Percentiles rank a stretch among this genome's conserved stretches.
Evolutionary conservation across 805 yeast species (phyloP).

Genomic region (Kodamaea lidongshanica): DNA sequence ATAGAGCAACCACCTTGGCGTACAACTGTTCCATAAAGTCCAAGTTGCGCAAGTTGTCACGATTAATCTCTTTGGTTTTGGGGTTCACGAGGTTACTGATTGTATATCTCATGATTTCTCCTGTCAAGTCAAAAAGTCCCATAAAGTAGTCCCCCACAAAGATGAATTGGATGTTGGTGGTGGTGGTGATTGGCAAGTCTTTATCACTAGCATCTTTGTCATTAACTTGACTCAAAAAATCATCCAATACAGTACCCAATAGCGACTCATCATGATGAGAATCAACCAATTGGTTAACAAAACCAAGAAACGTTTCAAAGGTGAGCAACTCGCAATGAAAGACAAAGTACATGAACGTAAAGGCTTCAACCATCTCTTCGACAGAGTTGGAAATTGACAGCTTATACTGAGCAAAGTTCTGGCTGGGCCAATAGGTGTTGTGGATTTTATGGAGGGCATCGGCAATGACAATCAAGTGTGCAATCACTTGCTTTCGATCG

Average conservation of each 20-base stretch:
- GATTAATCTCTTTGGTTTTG: slow-evolving; percentile 9
- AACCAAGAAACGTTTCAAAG: slow-evolving; percentile 10
- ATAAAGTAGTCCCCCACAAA: slow-evolving; percentile 28
- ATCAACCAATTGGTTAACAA: slow-evolving; percentile 3
- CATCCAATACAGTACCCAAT: not conserved
- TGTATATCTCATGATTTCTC: slow-evolving; percentile 37
- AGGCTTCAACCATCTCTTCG: slow-evolving; percentile 24
- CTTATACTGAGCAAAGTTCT: slow-evolving; percentile 12
- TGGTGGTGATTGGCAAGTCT: not conserved
- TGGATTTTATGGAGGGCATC: slow-evolving; percentile 6
- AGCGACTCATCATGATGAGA: too few relatives aligned
- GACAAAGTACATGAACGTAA: slow-evolving; percentile 18
- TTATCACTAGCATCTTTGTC: not conserved
- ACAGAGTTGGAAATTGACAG: slow-evolving; percentile 19
- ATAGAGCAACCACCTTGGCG: slow-evolving; percentile 9
- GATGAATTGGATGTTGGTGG: slow-evolving; percentile 8
- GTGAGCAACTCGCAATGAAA: slow-evolving; percentile 10
- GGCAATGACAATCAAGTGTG: slow-evolving; percentile 8
- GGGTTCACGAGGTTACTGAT: slow-evolving; percentile 20
- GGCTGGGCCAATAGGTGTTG: slow-evolving; percentile 9
- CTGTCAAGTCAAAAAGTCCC: slow-evolving; percentile 38
- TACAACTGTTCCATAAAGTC: slow-evolving; percentile 15
- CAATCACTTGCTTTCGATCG: slow-evolving; percentile 10
- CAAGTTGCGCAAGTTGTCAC: slow-evolving; percentile 10
- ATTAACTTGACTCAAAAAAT: not conserved